Evolutionary conservation across 306 rosid genomes (phyloP).

Genomic region (Rubus idaeus): DNA sequence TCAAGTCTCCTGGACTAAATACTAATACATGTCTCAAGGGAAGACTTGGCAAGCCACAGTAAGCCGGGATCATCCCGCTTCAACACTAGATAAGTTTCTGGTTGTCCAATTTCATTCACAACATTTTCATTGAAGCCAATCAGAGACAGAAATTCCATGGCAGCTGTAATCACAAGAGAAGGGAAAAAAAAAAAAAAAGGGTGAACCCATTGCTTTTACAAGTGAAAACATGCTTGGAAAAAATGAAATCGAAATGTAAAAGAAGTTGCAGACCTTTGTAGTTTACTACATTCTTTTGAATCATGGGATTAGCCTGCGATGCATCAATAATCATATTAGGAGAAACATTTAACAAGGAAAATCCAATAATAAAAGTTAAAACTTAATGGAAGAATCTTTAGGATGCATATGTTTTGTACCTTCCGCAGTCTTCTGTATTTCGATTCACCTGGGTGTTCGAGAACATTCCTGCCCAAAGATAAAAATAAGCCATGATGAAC

Average conservation of each 20-base stretch:
- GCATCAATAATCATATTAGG: constrained; percentile 19
- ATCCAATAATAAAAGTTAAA: background rate
- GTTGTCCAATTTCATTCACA: constrained; percentile 60
- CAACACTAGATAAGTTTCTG: constrained; percentile 76
- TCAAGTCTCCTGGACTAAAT: constrained; percentile 31
- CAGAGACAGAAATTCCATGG: constrained; percentile 64
- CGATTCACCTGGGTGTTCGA: constrained; percentile 73
- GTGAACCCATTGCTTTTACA: background rate
- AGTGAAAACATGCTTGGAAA: constrained; percentile 4
- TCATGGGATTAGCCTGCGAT: constrained; percentile 79
- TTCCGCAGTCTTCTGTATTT: constrained; percentile 75
- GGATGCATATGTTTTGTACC: constrained; percentile 38
- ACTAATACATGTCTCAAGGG: constrained; percentile 54
- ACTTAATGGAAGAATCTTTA: background rate
- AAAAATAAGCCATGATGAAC: background rate
- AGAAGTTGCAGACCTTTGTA: constrained; percentile 59
- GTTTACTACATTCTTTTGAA: constrained; percentile 59
- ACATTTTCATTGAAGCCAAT: constrained; percentile 80
- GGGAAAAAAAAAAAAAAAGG: too few relatives aligned
- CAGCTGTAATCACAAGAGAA: constrained; percentile 53
- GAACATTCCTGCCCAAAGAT: constrained; percentile 63
- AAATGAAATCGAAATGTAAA: constrained; percentile 13
- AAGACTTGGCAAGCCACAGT: constrained; percentile 93
- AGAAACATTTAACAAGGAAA: constrained; percentile 4
- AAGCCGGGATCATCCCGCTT: constrained; percentile 88